phyloP scores from a whole-genome alignment of 495 filamentous ascomycete genomes.

The Daldinia caldariorum region DNA sequence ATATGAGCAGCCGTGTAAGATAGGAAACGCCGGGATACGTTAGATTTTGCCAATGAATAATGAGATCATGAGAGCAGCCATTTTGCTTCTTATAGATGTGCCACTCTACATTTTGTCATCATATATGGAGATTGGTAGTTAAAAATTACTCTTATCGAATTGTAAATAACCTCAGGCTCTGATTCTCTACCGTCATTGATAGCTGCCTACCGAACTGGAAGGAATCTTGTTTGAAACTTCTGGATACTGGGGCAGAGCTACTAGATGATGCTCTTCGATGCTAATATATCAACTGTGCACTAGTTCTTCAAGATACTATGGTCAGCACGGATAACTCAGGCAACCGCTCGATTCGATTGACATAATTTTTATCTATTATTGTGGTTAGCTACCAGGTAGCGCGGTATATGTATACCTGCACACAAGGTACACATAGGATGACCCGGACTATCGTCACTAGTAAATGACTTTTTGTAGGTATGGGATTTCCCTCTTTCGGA shows the following conservation, averaged over 20 bases:
- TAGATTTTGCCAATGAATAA: slow-evolving; percentile 15
- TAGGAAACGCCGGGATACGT: background rate
- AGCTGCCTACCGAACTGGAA: no score
- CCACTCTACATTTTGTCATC: background rate
- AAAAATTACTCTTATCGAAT: background rate
- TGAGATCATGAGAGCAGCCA: slow-evolving; percentile 8
- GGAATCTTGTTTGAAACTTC: no score
- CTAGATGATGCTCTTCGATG: no score
- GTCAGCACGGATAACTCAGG: background rate
- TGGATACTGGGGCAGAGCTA: no score
- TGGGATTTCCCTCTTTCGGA: slow-evolving; percentile 11
- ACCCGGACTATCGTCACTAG: slow-evolving; percentile 12
- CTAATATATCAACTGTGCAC: no score
- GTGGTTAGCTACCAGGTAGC: slow-evolving; percentile 3
- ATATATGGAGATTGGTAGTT: background rate
- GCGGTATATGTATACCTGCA: slow-evolving; percentile 11
- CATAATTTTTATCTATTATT: background rate
- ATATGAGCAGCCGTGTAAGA: slow-evolving; percentile 5
- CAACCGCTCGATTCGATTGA: background rate
- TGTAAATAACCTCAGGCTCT: no score
- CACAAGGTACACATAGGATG: slow-evolving; percentile 6
- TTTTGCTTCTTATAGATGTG: background rate
- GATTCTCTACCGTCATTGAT: no score
- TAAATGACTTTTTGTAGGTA: slow-evolving; percentile 5
- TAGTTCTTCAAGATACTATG: background rate